Base-by-base conservation (phyloP, 345 rosid genomes). In the Euphorbia tirucalli region DNA sequence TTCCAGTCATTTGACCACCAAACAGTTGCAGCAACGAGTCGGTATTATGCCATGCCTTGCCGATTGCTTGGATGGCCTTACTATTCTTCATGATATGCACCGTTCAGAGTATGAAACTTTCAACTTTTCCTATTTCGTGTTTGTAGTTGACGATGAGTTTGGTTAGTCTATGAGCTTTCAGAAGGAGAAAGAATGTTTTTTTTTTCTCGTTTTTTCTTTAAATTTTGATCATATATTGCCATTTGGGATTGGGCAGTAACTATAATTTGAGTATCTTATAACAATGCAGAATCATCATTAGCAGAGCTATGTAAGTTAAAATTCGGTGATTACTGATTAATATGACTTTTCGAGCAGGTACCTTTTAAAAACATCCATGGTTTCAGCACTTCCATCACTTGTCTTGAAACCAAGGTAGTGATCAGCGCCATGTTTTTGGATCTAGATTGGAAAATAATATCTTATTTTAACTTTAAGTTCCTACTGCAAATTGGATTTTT, bases 31-130 rank as follows among this genome's bases (percentile, higher is more conserved):
- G 74, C 89, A 80, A 48, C 79, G 85, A 67, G 55, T 90, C 75
- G 98, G 98, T 18, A 55, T 85, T 61, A 94, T 90, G 76, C 98
- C 97, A 4, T 69, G 75, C 72, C 80, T 92, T 31, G 75, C 75
- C 32, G 89, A 90, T 84, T 92, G 97, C 80, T 75, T 85, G 68
- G 87, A 93, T 48, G 91, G 97, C 22, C 93, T 93, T 62, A 73
- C 73, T 81, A 68, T 83, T 79, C 88, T 93, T 69, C 73, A 79
- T 69, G 87, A 87, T 6, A 91, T 91, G 93, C 90, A 89, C 71
- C 69, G 60, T 30, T 84, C 94, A 14, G 96, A 93, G 97, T 90
- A 87, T 72, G 84, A 18, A 48, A 62, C 5, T 41, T 58, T 24
- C 43, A 4, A 25, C 24, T 35, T 16, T 22, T 64, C 50, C 24